Conservation (phyloP, 306 rosid species). For the Trifolium dubium region DNA sequence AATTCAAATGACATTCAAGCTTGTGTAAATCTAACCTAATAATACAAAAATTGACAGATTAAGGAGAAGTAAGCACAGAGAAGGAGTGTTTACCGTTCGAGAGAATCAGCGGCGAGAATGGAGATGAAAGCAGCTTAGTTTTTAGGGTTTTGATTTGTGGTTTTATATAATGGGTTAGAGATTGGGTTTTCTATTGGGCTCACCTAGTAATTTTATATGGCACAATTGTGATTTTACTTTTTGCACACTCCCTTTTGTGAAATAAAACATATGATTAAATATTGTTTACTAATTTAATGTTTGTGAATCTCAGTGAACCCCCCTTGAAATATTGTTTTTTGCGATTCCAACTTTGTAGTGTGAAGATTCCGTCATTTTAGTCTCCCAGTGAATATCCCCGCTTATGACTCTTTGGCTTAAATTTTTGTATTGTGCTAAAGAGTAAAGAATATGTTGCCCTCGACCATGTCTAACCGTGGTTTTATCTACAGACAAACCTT, state of each 20-base stretch:
- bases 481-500: no score
- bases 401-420: no score
- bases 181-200: neutral
- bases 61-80: neutral
- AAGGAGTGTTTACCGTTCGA: constrained; percentile 15
- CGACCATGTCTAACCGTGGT: no score
- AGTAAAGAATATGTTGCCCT: no score
- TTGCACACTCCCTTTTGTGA: neutral
- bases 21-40: neutral
- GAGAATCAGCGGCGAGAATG: neutral
- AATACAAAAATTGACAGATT: neutral
- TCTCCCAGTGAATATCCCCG: no score
- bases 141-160: constrained; percentile 30
- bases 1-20: neutral
- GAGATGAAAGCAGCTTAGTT: neutral
- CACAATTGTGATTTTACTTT: neutral
- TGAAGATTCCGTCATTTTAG: no score
- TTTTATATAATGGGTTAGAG: constrained; percentile 29
- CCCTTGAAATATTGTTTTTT: no score
- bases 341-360: no score
- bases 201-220: neutral
- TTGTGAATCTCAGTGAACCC: no score
- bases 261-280: no score
- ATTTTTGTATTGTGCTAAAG: no score
- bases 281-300: no score